phyloP scores from a whole-genome alignment of 257 asterid species.

The Voacanga thouarsii region DNA sequence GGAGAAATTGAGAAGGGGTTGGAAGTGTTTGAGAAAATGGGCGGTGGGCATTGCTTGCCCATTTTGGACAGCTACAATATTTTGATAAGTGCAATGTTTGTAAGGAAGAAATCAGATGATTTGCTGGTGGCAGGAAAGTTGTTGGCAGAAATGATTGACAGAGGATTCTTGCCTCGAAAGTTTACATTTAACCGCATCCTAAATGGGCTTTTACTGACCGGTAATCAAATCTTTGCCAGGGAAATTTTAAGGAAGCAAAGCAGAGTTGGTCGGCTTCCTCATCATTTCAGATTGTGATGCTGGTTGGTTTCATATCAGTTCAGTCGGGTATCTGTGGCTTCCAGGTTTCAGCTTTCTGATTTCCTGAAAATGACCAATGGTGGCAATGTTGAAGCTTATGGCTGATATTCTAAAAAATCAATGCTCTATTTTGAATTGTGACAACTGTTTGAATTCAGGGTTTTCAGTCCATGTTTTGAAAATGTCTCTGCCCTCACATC shows the following conservation, averaged over 20 bases:
- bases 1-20: constrained; percentile 81
- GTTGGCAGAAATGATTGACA: constrained; percentile 79
- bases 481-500: background rate
- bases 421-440: too few relatives aligned
- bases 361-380: background rate
- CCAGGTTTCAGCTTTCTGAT: background rate
- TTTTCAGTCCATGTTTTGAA: background rate
- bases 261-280: constrained; percentile 55
- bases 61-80: constrained; percentile 84
- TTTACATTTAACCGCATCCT: constrained; percentile 74
- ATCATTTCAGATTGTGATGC: constrained; percentile 56
- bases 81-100: constrained; percentile 80
- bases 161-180: constrained; percentile 74
- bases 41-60: constrained; percentile 58
- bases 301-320: background rate
- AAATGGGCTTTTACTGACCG: constrained; percentile 85
- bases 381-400: background rate
- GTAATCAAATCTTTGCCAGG: constrained; percentile 77
- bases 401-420: too few relatives aligned
- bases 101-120: constrained; percentile 70
- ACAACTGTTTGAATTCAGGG: too few relatives aligned
- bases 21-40: constrained; percentile 67
- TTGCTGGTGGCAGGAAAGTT: constrained; percentile 74
- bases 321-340: background rate
- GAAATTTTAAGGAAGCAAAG: constrained; percentile 67